These are phyloP conservation scores for Halenospora varia DNA, from an alignment of 495 filamentous ascomycete genomes.

Conservation along the genomic window DNA sequence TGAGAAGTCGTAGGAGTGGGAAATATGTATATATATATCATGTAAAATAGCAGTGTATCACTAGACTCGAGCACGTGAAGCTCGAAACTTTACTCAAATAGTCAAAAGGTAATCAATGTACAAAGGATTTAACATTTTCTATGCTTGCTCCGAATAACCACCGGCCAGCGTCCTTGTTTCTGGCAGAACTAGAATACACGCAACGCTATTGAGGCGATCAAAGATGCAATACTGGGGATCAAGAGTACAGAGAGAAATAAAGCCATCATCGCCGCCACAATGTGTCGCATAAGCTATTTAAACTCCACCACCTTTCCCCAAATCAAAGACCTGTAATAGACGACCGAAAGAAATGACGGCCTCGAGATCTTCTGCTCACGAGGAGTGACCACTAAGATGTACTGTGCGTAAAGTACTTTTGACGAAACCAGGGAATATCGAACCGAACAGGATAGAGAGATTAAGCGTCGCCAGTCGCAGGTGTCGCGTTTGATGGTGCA, in stretches of 20 bases:
- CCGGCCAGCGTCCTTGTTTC: conserved; percentile 19
- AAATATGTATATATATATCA: conserved; percentile 6
- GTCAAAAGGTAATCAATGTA: conserved; percentile 3
- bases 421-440: conserved; percentile 19
- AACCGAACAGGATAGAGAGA: conserved; percentile 8
- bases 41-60: neutral
- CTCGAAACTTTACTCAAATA: neutral
- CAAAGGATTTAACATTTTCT: conserved; percentile 26
- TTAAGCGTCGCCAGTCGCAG: conserved; percentile 45
- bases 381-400: conserved; percentile 28
- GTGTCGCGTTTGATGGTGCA: conserved; percentile 46
- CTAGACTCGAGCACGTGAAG: neutral
- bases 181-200: conserved; percentile 28
- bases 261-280: conserved; percentile 25
- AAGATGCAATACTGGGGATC: conserved; percentile 23
- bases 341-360: conserved; percentile 18
- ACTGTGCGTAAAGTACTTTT: conserved; percentile 30
- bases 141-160: conserved; percentile 16
- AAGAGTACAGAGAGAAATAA: conserved; percentile 27
- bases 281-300: conserved; percentile 27
- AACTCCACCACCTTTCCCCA: conserved; percentile 25
- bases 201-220: conserved; percentile 24
- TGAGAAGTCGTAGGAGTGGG: neutral
- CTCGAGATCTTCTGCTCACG: conserved; percentile 18
- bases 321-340: conserved; percentile 24